Evolutionary conservation across 1,139 yeast genomes (phyloP).

Genomic region (Hemisphaericaspora xylofermentans): DNA sequence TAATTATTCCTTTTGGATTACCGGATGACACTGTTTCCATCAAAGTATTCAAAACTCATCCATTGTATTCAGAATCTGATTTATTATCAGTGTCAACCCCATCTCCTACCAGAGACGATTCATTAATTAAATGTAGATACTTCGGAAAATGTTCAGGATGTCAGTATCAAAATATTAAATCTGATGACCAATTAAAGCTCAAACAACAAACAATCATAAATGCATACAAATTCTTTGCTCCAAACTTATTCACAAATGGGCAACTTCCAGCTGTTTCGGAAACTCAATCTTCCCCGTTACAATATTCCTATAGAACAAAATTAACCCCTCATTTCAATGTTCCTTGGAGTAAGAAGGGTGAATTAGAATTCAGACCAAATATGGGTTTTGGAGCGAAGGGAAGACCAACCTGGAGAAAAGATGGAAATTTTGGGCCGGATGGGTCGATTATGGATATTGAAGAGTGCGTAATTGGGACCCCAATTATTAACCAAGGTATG

Average conservation of each 20-base stretch:
- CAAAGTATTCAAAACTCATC: constrained; percentile 76
- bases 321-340: constrained; percentile 93
- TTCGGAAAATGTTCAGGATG: constrained; percentile 72
- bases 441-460: constrained; percentile 77
- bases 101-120: constrained; percentile 51
- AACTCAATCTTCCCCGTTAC: constrained; percentile 79
- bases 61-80: constrained; percentile 74
- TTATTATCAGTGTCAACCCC: constrained; percentile 50
- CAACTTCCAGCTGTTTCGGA: constrained; percentile 58
- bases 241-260: constrained; percentile 30
- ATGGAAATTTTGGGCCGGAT: constrained; percentile 47
- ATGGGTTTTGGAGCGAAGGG: constrained; percentile 90
- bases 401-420: constrained; percentile 63
- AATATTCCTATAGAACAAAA: constrained; percentile 81
- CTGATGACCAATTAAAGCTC: constrained; percentile 67
- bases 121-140: constrained; percentile 45
- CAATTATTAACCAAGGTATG: constrained; percentile 71
- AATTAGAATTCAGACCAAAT: constrained; percentile 55
- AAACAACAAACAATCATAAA: constrained; percentile 74
- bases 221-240: constrained; percentile 80
- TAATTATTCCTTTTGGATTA: constrained; percentile 77
- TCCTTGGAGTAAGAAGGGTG: constrained; percentile 50
- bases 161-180: constrained; percentile 81
- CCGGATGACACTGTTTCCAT: constrained; percentile 81
- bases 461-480: constrained; percentile 88